A percentile compares a stretch with the other conserved stretches of the same genome.
Conservation (phyloP, 805 yeast species). For the Brettanomyces sp. region DNA sequence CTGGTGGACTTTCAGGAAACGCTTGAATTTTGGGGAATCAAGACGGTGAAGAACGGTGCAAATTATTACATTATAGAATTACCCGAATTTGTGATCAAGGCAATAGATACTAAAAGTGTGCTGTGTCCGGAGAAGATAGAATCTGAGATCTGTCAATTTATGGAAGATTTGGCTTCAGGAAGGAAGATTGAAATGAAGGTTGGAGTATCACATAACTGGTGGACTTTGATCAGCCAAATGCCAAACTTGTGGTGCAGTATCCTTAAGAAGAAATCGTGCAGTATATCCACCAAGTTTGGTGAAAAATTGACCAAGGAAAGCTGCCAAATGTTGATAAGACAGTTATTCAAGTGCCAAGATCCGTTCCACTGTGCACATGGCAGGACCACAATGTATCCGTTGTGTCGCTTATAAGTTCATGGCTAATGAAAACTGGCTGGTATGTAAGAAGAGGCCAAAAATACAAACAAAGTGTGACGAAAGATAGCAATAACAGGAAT, state of each 20-base stretch:
- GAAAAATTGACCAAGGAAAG: conserved; percentile 33
- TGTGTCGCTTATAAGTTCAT: conserved; percentile 11
- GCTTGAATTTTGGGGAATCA: conserved; percentile 38
- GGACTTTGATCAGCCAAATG: conserved; percentile 25
- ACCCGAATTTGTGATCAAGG: not conserved
- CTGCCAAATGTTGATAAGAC: conserved; percentile 34
- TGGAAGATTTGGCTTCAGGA: not conserved
- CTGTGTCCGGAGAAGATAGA: not conserved
- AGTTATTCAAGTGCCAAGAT: conserved; percentile 37
- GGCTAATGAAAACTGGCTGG: too few relatives aligned
- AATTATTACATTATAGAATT: not conserved
- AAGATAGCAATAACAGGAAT: too few relatives aligned
- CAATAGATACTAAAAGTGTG: not conserved
- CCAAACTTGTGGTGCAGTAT: conserved; percentile 44
- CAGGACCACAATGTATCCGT: conserved; percentile 61
- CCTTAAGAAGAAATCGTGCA: conserved; percentile 55
- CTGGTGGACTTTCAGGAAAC: conserved; percentile 20
- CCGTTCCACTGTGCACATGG: conserved; percentile 89
- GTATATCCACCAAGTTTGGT: conserved; percentile 68
- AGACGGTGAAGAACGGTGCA: not conserved
- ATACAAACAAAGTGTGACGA: too few relatives aligned
- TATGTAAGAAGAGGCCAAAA: not conserved
- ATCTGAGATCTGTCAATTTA: not conserved
- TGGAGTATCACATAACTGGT: not conserved
- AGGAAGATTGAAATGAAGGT: not conserved